Base-by-base conservation (phyloP, 192 early-diverging fungal species). In the Podila verticillata region DNA sequence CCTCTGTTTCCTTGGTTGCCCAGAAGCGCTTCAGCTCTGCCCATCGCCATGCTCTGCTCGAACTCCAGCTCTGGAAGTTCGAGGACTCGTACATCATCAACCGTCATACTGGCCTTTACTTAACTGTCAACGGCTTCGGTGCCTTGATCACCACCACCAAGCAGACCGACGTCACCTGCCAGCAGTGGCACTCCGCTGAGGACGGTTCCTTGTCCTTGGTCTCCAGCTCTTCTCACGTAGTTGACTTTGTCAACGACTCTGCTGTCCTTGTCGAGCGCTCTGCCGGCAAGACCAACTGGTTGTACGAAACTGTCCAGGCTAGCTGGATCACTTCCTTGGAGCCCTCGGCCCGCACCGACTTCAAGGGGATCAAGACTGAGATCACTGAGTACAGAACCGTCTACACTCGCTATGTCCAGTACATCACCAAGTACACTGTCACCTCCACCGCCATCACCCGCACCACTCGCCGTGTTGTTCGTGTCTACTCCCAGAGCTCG, bases 41-140 rank as follows among this genome's bases (percentile, higher is more conserved):
- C 20, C 44, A 70, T 44, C 74, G 74, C 48, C 74, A 78, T 30
- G 63, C 74, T 29, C 49, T 78, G 13, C 32, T 70, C 31, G 74
- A 78, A 7, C 74, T 78, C 32, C 74, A 78, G 63, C 74, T 78
- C 64, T 78, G 74, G 74, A 78, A 66, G 68, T 57, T 78, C 22
- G 74, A 70, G 57, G 68, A 49, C 7, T 78, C 74, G 13, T 78
- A 70, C 59, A 20, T 78, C 29, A 57, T 78, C 56, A 78, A 78
- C 74, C 62, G 68, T 28, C 66, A 65, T 63, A 78, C 74, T 32
- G 74, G 74, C 19, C 59, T 70, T n/a, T 78, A 70, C 58, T 34
- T 78, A 47, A 78, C 74, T 30, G 61, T 60, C 36, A 54, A 59
- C 20, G 36, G n/a, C 28, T 36, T 44, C 31, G 63, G 68, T 15